Percentiles rank a stretch among this genome's conserved stretches.
Conservation (phyloP, 441 rosid genomes). For the Pelargonium cotyledonis region DNA sequence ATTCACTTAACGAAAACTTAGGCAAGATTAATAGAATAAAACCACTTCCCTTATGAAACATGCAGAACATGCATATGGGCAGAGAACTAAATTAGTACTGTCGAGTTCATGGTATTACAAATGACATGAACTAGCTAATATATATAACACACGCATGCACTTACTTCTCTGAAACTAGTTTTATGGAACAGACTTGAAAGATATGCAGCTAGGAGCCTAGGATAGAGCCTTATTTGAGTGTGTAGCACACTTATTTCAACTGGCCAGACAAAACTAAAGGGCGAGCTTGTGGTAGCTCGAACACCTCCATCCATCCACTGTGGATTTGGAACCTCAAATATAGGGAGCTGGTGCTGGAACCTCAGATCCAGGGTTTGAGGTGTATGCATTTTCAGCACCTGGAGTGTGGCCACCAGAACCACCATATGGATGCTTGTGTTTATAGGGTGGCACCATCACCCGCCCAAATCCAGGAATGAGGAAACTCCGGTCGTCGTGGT, state of each 20-base stretch:
- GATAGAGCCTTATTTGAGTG: too few relatives aligned
- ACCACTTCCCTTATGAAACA: neutral
- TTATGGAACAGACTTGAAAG: too few relatives aligned
- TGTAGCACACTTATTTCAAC: neutral
- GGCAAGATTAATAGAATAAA: neutral
- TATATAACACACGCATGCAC: too few relatives aligned
- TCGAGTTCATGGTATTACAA: too few relatives aligned
- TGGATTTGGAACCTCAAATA: neutral
- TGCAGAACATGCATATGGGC: neutral
- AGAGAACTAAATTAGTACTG: too few relatives aligned
- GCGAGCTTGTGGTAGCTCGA: neutral
- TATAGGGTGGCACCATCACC: too few relatives aligned
- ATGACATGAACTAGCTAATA: too few relatives aligned
- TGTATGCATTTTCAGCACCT: neutral
- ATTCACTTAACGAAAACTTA: neutral
- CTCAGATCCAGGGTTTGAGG: neutral
- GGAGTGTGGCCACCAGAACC: neutral
- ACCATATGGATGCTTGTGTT: too few relatives aligned
- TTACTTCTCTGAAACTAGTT: too few relatives aligned
- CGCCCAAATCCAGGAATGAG: too few relatives aligned
- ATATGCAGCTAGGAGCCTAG: too few relatives aligned
- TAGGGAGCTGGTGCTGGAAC: constrained; percentile 1
- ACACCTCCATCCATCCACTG: too few relatives aligned
- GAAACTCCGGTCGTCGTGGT: neutral
- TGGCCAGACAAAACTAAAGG: neutral